Evolutionary conservation across 768 basidiomycete genomes (phyloP), one percentile per base, ranked within the genome.

Genomic region (Mycena vitilis): DNA sequence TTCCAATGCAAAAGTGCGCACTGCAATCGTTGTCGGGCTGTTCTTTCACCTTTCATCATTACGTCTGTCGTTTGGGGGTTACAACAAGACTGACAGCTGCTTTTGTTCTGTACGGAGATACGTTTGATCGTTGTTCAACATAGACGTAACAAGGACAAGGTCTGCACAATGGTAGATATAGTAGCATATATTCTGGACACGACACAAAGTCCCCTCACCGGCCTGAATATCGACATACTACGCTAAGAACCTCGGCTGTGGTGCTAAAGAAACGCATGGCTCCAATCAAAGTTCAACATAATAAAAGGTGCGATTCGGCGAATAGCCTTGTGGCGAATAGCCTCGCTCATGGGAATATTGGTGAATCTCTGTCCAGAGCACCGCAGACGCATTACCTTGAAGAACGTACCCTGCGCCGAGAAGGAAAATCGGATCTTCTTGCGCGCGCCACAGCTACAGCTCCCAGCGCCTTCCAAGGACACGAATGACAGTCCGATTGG

Each of bases 291-390:
- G n/a, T 20, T 6, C 20, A 20, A 47, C 37, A 15, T 40, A 44
- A 44, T 10, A 20, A 16, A 7, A 20, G 18, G 6, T 6, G 44
- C 16, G 18, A 45, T 16, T 15, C 44, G 6, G 44, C 44, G 44
- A 56, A 38, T 38, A 22, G 7, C 22, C n/a, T n/a, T n/a, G 54
- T 40, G 54, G 37, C 37, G 53, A 55, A 53, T 53, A 37, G 36
- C 53, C 53, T 54, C 44, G 36, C 10, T 10, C 53, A 16, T n/a
- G 11, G 36, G 37, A 22, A 22, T 5, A 36, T n/a, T 36, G 18
- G 9, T 52, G 16, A 52, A 52, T 52, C 20, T 34, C 25, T 34
- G 10, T 54, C 20, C 53, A 54, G 16, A 13, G 10, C 20, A 22
- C 44, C 13, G 15, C 40, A 45, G 44, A 18, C 15, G 44, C 13